Conservation (phyloP, 306 rosid genomes). For the Arachis hypogaea region DNA sequence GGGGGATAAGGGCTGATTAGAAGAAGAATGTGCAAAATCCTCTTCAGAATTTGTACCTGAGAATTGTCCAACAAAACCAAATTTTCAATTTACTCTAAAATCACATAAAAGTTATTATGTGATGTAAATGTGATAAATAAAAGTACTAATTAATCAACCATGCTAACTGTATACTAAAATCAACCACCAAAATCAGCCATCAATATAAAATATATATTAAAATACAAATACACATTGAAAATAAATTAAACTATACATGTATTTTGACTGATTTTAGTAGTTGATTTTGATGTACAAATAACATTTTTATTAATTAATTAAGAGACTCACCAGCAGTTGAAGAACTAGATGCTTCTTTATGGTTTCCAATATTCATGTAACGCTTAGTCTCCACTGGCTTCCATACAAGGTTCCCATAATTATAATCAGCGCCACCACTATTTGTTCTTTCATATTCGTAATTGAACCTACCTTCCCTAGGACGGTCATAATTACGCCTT, state of each 20-base stretch:
- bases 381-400: background rate
- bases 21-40: conserved; percentile 9
- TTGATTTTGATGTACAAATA: too few relatives aligned
- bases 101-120: too few relatives aligned
- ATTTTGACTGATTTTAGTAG: too few relatives aligned
- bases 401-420: too few relatives aligned
- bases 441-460: background rate
- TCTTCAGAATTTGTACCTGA: conserved; percentile 43
- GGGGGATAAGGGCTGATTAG: background rate
- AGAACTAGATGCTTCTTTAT: background rate
- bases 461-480: background rate
- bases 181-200: too few relatives aligned
- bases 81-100: conserved; percentile 52
- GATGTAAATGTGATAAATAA: too few relatives aligned
- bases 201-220: too few relatives aligned
- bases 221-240: too few relatives aligned
- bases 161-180: too few relatives aligned
- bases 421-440: too few relatives aligned
- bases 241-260: too few relatives aligned
- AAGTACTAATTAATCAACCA: too few relatives aligned
- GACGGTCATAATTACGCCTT: conserved; percentile 12
- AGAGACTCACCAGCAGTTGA: background rate
- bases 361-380: background rate
- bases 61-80: conserved; percentile 63
- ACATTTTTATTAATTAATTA: background rate